Percentiles rank a stretch among this genome's conserved stretches.
Evolutionary conservation across 2,329 filamentous ascomycete genomes (phyloP).

Genomic region (Botrytis sinoallii): DNA sequence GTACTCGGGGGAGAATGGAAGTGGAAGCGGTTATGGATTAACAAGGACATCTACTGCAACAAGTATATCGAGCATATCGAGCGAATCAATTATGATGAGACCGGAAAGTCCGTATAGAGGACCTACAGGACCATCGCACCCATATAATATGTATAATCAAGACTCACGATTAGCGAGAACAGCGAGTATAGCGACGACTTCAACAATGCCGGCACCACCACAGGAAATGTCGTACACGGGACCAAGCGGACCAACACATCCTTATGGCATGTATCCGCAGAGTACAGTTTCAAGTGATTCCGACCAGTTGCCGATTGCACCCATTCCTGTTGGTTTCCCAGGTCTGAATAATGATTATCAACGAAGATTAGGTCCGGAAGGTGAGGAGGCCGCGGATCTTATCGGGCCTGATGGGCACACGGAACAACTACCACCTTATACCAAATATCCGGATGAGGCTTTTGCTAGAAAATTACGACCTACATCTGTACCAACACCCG

Average conservation of each 20-base stretch:
- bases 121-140: conserved; percentile 70
- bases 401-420: conserved; percentile 85
- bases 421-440: conserved; percentile 89
- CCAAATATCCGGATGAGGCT: conserved; percentile 76
- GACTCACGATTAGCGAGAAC: conserved; percentile 55
- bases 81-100: conserved; percentile 29
- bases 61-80: conserved; percentile 34
- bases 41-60: conserved; percentile 34
- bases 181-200: conserved; percentile 67
- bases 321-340: conserved; percentile 72
- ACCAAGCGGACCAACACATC: conserved; percentile 70
- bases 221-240: conserved; percentile 59
- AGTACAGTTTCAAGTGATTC: conserved; percentile 57
- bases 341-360: conserved; percentile 64
- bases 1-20: conserved; percentile 18
- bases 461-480: conserved; percentile 52
- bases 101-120: conserved; percentile 57
- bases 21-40: background rate
- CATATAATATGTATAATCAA: conserved; percentile 83
- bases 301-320: conserved; percentile 37
- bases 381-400: conserved; percentile 82
- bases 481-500: conserved; percentile 26
- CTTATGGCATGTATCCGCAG: conserved; percentile 84
- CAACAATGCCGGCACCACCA: conserved; percentile 55
- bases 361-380: conserved; percentile 70